These are phyloP conservation scores for Phytopythium montanum DNA, from an alignment of 352 stramenopile genomes.

Conservation along the genomic window DNA sequence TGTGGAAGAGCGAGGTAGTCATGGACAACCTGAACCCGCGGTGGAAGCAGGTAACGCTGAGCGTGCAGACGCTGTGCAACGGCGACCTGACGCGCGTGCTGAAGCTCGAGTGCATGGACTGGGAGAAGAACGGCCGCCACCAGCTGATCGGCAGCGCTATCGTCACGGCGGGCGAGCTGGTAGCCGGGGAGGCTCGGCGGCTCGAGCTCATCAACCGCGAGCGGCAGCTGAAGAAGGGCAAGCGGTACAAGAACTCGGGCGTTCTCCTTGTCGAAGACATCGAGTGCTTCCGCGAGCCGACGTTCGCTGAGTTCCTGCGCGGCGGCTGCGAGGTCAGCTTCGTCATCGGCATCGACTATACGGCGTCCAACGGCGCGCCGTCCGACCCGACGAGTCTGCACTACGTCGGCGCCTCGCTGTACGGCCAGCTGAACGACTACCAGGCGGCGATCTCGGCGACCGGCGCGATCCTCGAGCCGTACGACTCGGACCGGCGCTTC, in stretches of 20 bases:
- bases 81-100: conserved; percentile 46
- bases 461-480: conserved; percentile 66
- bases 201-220: conserved; percentile 66
- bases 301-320: conserved; percentile 68
- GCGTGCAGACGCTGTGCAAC: conserved; percentile 69
- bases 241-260: conserved; percentile 74
- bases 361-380: conserved; percentile 53
- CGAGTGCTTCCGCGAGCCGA: conserved; percentile 62
- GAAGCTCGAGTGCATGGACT: conserved; percentile 79
- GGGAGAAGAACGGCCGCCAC: conserved; percentile 64
- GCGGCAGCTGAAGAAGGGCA: conserved; percentile 63
- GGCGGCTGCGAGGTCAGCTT: conserved; percentile 73
- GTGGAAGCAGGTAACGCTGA: conserved; percentile 52
- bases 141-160: conserved; percentile 62
- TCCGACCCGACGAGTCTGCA: conserved; percentile 52
- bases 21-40: conserved; percentile 68
- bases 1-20: conserved; percentile 65
- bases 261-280: conserved; percentile 50
- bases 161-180: conserved; percentile 51
- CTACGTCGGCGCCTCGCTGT: conserved; percentile 46
- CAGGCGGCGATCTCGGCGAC: conserved; percentile 67
- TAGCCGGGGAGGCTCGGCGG: conserved; percentile 43
- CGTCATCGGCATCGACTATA: conserved; percentile 83
- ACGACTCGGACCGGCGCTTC: conserved; percentile 73
- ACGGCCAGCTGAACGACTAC: conserved; percentile 75